phyloP scores from a whole-genome alignment of 2,329 filamentous ascomycete genomes.

The Ophiobolus disseminans region DNA sequence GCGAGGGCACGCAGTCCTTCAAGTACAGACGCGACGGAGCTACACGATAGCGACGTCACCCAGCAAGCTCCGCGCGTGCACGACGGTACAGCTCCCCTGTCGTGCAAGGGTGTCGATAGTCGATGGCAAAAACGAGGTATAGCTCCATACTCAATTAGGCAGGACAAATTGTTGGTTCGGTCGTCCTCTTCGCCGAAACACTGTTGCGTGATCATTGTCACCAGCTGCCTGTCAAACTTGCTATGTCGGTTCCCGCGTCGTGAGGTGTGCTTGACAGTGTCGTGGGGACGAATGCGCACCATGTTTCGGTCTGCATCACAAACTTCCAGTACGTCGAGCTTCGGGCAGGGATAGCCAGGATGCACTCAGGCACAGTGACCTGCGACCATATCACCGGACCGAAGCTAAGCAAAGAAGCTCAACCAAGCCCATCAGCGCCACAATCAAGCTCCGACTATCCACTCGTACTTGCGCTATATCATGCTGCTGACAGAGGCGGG shows the following conservation, averaged over 20 bases:
- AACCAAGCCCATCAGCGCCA: slow-evolving; percentile 19
- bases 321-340: no score
- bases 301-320: neutral
- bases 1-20: neutral
- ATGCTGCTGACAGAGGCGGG: neutral
- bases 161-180: slow-evolving; percentile 8
- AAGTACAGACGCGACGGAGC: slow-evolving; percentile 1
- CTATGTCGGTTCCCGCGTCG: no score
- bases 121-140: slow-evolving; percentile 1
- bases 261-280: no score
- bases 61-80: neutral
- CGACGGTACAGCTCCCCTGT: neutral
- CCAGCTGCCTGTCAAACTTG: no score
- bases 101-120: slow-evolving; percentile 18
- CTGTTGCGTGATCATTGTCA: neutral
- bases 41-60: slow-evolving; percentile 1
- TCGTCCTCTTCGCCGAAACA: neutral
- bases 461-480: slow-evolving; percentile 5
- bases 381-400: slow-evolving; percentile 10
- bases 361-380: slow-evolving; percentile 6
- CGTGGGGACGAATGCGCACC: neutral
- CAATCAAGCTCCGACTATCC: slow-evolving; percentile 14
- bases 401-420: slow-evolving; percentile 26
- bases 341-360: neutral
- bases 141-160: slow-evolving; percentile 21